Percentiles rank a stretch among this genome's conserved stretches.
Conservation (phyloP, 306 rosid genomes). For the Hippophae gyantsensis region DNA sequence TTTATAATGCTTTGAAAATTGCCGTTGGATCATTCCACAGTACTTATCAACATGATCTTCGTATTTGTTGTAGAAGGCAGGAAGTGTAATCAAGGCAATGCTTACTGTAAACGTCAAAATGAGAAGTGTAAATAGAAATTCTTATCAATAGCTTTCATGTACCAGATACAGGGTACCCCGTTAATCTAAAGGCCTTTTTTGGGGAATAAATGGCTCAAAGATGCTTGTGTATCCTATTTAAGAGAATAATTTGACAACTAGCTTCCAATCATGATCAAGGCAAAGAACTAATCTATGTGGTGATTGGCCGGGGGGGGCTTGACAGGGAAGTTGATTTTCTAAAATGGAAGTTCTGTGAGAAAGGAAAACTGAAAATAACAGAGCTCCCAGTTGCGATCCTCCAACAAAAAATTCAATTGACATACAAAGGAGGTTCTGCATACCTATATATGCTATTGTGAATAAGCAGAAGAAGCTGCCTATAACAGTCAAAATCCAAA, state of each 20-base stretch:
- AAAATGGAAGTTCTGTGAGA: too few relatives aligned
- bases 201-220: too few relatives aligned
- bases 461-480: constrained; percentile 68
- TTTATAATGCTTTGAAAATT: constrained; percentile 75
- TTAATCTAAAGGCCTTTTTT: too few relatives aligned
- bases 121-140: constrained; percentile 14
- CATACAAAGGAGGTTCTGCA: constrained; percentile 12
- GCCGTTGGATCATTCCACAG: constrained; percentile 48
- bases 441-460: constrained; percentile 78
- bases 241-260: too few relatives aligned
- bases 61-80: constrained; percentile 61
- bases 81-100: constrained; percentile 51
- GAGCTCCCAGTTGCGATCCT: not conserved
- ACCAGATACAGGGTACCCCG: too few relatives aligned
- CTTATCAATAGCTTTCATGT: not conserved
- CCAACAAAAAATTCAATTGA: constrained; percentile 13
- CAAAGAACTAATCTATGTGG: too few relatives aligned
- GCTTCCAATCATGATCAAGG: too few relatives aligned
- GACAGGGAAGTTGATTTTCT: too few relatives aligned
- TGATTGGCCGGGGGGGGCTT: too few relatives aligned
- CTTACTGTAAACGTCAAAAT: constrained; percentile 49
- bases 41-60: constrained; percentile 46
- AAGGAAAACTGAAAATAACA: not conserved
- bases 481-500: constrained; percentile 81
- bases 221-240: too few relatives aligned